A percentile compares a stretch with the other conserved stretches of the same genome.
Conservation (phyloP, 176 grass and related monocot genomes). For the Carex littledalei region DNA sequence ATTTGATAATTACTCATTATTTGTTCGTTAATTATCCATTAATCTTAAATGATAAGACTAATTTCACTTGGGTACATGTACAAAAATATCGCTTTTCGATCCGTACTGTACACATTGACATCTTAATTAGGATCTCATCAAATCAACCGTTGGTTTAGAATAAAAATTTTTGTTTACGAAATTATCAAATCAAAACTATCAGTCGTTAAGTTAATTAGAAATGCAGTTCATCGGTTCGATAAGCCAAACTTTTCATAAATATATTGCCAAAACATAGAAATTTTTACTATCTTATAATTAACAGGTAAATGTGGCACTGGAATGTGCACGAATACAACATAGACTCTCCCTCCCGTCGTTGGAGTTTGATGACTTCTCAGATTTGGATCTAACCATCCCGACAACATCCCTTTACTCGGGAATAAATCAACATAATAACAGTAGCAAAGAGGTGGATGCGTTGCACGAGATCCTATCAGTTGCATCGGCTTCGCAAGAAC, state of each 20-base stretch:
- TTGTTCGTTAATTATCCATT: too few relatives aligned
- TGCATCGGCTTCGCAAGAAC: constrained; percentile 66
- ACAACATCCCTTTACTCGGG: constrained; percentile 39
- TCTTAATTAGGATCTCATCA: neutral
- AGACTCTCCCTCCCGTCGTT: constrained; percentile 65
- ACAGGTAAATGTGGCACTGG: constrained; percentile 83
- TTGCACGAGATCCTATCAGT: constrained; percentile 84
- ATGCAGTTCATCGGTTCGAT: neutral
- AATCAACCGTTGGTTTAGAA: neutral
- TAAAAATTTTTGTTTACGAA: neutral
- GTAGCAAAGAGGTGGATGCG: constrained; percentile 54
- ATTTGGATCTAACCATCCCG: constrained; percentile 1
- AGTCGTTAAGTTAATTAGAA: neutral
- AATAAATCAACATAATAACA: constrained; percentile 27
- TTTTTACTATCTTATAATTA: constrained; percentile 10
- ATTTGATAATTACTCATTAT: too few relatives aligned
- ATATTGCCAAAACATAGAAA: neutral
- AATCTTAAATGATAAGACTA: too few relatives aligned
- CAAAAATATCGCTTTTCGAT: too few relatives aligned
- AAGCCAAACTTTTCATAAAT: neutral
- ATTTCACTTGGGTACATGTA: too few relatives aligned
- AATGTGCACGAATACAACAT: constrained; percentile 86
- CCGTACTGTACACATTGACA: neutral
- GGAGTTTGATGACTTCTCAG: constrained; percentile 71
- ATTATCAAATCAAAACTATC: neutral